Evolutionary conservation across 305 asterid genomes (phyloP).

Genomic region (Fraxinus platypoda): DNA sequence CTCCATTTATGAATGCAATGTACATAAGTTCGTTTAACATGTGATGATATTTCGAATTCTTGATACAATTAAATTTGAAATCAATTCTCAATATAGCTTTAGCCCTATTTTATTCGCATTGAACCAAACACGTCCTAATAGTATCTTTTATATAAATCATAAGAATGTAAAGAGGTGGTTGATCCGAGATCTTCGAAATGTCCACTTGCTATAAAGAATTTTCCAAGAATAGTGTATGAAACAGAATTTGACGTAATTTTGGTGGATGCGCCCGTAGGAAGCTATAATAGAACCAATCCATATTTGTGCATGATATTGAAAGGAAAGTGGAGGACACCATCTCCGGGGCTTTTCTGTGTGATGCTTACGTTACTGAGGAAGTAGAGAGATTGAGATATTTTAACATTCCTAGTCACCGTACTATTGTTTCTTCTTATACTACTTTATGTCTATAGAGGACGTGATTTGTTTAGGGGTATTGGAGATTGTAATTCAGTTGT

Average conservation of each 20-base stretch:
- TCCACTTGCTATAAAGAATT: constrained; percentile 32
- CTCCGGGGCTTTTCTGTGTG: constrained; percentile 27
- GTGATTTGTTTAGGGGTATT: not conserved
- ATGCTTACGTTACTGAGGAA: constrained; percentile 28
- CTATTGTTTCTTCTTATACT: not conserved
- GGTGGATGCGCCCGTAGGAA: constrained; percentile 59
- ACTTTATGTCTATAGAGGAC: constrained; percentile 23
- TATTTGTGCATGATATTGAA: constrained; percentile 34
- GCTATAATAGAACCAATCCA: not conserved
- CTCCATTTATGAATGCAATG: not conserved
- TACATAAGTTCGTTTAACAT: not conserved
- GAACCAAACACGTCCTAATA: not conserved
- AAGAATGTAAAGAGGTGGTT: constrained; percentile 31
- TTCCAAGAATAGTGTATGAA: constrained; percentile 41
- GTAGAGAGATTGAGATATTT: constrained; percentile 20
- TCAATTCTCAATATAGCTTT: not conserved
- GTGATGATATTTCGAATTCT: not conserved
- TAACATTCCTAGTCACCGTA: constrained; percentile 22
- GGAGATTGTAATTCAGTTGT: too few species aligned
- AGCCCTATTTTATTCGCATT: not conserved
- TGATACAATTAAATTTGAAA: not conserved
- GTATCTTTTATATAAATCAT: constrained; percentile 2
- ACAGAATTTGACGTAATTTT: constrained; percentile 50
- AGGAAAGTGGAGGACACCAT: constrained; percentile 27
- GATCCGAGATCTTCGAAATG: constrained; percentile 50